Conservation (phyloP, 1,139 yeast genomes). For the Geotrichum carabidarum region DNA sequence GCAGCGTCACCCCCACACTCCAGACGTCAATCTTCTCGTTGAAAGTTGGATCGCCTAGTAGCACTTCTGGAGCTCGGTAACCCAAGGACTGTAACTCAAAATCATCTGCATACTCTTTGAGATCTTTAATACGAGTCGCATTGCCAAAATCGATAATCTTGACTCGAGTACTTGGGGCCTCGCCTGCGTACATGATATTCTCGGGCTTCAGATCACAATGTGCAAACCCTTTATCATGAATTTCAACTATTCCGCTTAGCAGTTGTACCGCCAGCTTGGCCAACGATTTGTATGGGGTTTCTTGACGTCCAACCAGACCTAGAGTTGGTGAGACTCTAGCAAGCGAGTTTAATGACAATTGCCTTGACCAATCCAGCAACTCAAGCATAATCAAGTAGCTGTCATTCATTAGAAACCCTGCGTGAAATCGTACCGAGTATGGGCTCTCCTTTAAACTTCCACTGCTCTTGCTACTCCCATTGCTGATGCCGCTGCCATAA, state of each 20-base stretch:
- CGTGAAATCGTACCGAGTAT: slow-evolving; percentile 14
- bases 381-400: slow-evolving; percentile 21
- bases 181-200: slow-evolving; percentile 47
- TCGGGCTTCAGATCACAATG: slow-evolving; percentile 87
- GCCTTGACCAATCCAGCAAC: slow-evolving; percentile 21
- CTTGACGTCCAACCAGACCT: neutral
- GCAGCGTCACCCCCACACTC: slow-evolving; percentile 29
- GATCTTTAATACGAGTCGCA: slow-evolving; percentile 21
- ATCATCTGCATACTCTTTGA: slow-evolving; percentile 25
- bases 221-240: slow-evolving; percentile 50
- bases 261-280: slow-evolving; percentile 29
- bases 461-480: neutral
- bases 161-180: slow-evolving; percentile 17
- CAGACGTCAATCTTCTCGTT: slow-evolving; percentile 28
- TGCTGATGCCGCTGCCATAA: neutral
- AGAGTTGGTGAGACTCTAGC: neutral
- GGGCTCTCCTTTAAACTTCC: neutral
- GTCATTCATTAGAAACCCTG: slow-evolving; percentile 19
- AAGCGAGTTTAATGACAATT: slow-evolving; percentile 12
- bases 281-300: slow-evolving; percentile 11
- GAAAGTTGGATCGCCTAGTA: slow-evolving; percentile 28
- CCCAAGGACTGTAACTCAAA: slow-evolving; percentile 28
- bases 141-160: slow-evolving; percentile 30
- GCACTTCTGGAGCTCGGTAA: slow-evolving; percentile 31
- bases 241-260: slow-evolving; percentile 24